These are phyloP conservation scores for Aschersonia sp. DNA, from an alignment of 2,329 filamentous ascomycete species.

Conservation along the genomic window DNA sequence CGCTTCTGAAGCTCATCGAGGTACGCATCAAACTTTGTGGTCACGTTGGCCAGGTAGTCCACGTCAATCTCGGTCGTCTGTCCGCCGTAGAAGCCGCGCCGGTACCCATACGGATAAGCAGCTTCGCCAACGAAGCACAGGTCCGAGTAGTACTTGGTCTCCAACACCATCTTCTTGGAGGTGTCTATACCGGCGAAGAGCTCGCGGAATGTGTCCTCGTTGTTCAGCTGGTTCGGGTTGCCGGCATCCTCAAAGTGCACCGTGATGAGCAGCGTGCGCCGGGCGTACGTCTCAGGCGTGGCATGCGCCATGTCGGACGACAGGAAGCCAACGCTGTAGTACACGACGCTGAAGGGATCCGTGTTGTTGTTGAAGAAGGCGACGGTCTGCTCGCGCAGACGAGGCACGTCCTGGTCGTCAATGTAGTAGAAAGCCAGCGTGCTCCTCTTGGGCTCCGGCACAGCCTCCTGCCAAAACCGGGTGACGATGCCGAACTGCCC, in stretches of 20 bases:
- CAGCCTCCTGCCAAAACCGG: not conserved
- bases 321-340: not conserved
- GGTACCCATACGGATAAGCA: not conserved
- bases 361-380: not conserved
- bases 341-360: not conserved
- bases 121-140: not conserved
- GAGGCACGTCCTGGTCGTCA: not conserved
- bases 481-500: constrained; percentile 1
- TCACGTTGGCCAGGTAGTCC: not conserved
- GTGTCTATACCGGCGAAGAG: not conserved
- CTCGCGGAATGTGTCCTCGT: not conserved
- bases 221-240: not conserved
- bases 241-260: not conserved
- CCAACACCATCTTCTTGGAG: not conserved
- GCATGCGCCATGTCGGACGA: not conserved
- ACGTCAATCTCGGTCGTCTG: not conserved
- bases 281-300: not conserved
- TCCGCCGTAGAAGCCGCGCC: not conserved
- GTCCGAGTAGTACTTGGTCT: not conserved
- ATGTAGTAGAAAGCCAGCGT: not conserved
- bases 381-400: not conserved
- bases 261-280: not conserved
- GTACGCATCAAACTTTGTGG: not conserved
- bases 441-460: not conserved
- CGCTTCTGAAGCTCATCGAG: not conserved